Percentiles rank a stretch among this genome's conserved stretches.
Conservation (phyloP, 345 rosid species). For the Clarkia xantiana region DNA sequence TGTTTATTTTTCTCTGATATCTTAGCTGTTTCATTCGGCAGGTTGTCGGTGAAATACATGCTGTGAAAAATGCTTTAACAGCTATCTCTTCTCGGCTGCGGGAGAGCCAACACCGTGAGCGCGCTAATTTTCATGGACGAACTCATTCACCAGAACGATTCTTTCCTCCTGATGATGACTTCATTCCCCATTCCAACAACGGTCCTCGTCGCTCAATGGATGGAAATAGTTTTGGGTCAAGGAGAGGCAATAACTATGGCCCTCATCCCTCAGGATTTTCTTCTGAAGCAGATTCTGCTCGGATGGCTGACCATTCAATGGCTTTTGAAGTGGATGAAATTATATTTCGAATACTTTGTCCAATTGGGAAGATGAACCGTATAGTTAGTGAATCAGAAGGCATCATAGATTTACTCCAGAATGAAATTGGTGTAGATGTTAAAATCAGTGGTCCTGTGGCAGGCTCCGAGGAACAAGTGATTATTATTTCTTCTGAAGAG, state of each 20-base stretch:
- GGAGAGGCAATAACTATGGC: conserved; percentile 42
- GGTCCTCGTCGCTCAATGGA: conserved; percentile 42
- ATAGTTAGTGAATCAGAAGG: conserved; percentile 72
- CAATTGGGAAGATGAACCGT: conserved; percentile 54
- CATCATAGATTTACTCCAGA: conserved; percentile 63
- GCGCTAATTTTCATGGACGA: conserved; percentile 66
- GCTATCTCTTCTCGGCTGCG: conserved; percentile 69
- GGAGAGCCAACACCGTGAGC: conserved; percentile 97
- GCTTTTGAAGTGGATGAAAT: conserved; percentile 59
- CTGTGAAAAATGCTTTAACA: conserved; percentile 68
- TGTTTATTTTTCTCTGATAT: neutral
- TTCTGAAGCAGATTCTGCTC: conserved; percentile 28
- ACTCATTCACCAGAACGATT: conserved; percentile 57
- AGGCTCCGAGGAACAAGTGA: conserved; percentile 84
- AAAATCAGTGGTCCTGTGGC: conserved; percentile 60
- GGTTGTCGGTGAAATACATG: conserved; percentile 75
- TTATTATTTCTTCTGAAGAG: conserved; percentile 86
- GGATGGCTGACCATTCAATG: conserved; percentile 39
- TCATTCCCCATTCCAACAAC: conserved; percentile 37
- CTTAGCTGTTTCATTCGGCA: conserved; percentile 14
- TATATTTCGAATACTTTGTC: conserved; percentile 87
- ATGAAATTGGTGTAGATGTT: conserved; percentile 87
- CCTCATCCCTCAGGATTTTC: conserved; percentile 41
- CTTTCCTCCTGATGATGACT: conserved; percentile 62
- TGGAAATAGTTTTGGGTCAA: conserved; percentile 37